Base-by-base conservation (phyloP, 208 protist species). In the Trypanosoma brucei region DNA sequence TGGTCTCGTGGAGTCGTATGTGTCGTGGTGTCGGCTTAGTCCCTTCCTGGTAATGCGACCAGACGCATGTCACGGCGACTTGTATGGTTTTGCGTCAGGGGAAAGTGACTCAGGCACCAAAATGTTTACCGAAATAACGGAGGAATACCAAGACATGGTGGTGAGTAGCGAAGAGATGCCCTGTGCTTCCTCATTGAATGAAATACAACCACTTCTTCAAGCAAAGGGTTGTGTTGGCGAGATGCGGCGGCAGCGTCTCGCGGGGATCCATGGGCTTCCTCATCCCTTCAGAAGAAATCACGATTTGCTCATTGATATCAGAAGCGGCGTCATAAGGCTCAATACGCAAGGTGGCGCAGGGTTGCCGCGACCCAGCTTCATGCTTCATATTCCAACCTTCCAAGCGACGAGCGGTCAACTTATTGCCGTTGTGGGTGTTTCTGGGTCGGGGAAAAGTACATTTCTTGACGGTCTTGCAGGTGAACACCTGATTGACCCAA, bases 371-470 rank as follows among this genome's bases (percentile, higher is more conserved):
- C 7, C 31, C 11, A 38, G 13, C 7, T 72, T 72, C 44, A 42
- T 4, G 40, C 55, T 72, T 9, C 34, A 22, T 46, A 62, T 72
- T 66, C 33, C 53, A 30, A 52, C 33, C 4, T 72, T 72, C 58
- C 9, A 61, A 14, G 68, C 53, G n/a, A n/a, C 36, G 39, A 59
- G 68, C 31, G 77, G 70, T 14, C 66, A 87, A 62, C 80, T 87
- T 42, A 68, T 84, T 45, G 65, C 42, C 37, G 42, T 91, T 60
- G 61, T 81, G 30, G 84, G 84, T 9, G 9, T 3, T 9, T 72
- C 81, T 59, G 82, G 82, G 4, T 52, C 61, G n/a, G 81, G 79
- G 14, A 87, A 87, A 68, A 70, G 55, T 22, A 69, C 76, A 13
- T 68, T 87, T 51, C 48, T 85, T 40, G 53, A 71, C 55, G 55